Evolutionary conservation across 1,139 yeast species (phyloP), one percentile per base, ranked within the genome.

Genomic region (Yamadazyma atmosphaerica): DNA sequence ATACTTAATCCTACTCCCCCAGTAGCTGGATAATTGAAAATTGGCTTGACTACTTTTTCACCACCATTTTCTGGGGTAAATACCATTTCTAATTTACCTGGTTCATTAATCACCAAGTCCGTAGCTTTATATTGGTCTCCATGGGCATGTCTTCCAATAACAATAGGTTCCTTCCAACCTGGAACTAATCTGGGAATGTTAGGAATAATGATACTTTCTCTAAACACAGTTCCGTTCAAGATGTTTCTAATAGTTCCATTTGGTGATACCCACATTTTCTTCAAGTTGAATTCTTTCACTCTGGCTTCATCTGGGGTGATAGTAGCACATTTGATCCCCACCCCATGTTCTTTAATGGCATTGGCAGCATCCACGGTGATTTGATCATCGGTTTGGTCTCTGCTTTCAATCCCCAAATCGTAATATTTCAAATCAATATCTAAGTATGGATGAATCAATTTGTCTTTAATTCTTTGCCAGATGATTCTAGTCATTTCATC

Each of bases 401-500:
- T 74, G 51, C 79, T 72, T 56, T 79, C 75, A 47, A 85, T 78
- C 16, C 88, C 83, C 50, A 85, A 70, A 60, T 85, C 94, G 60
- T 83, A 85, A 61, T 85, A 84, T 56, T 83, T 81, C 56, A 85
- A 70, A 51, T 84, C 87, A 35, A 85, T 74, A 49, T 85, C 84
- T 50, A 85, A 65, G 59, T 78, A 84, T 10, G 94, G 94, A 44
- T 73, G 60, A 52, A 85, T 77, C 61, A 85, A 72, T 58, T 81
- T 75, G 44, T 79, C 80, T 59, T 83, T 84, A 61, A 85, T 85
- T 56, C 77, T 64, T 44, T 81, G 74, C 94, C 94, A 85, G 63
- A 85, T 85, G 61, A 85, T 84, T 64, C 92, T 75, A 53, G 94
- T 85, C 86, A 83, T 84, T 63, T 85, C 94, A 63, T 85, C 94